phyloP scores from a whole-genome alignment of 2,329 filamentous ascomycete species.

The Cercospora sesami region DNA sequence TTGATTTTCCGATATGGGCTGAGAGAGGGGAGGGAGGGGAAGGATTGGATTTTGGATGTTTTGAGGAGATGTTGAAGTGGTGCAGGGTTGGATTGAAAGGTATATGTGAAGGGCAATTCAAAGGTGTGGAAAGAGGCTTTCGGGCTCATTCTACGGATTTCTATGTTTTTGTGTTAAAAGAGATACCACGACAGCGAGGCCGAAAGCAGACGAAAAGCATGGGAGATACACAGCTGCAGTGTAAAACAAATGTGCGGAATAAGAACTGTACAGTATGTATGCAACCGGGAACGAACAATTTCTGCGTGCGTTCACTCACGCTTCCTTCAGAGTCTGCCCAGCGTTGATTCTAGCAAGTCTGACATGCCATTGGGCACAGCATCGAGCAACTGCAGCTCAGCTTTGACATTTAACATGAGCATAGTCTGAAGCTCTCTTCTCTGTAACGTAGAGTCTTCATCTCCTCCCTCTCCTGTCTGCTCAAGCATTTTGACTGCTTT shows the following conservation, averaged over 20 bases:
- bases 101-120: neutral
- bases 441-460: slow-evolving; percentile 20
- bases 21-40: slow-evolving; percentile 49
- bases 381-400: slow-evolving; percentile 65
- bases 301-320: neutral
- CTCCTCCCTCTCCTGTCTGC: neutral
- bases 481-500: slow-evolving; percentile 57
- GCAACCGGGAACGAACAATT: neutral
- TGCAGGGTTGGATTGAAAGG: neutral
- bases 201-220: neutral
- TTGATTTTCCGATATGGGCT: slow-evolving; percentile 53
- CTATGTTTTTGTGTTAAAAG: neutral
- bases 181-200: slow-evolving; percentile 5
- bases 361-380: slow-evolving; percentile 30
- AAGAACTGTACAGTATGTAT: neutral
- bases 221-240: neutral
- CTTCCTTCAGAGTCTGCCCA: neutral
- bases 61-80: slow-evolving; percentile 23
- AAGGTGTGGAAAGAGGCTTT: neutral
- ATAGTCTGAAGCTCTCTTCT: slow-evolving; percentile 66
- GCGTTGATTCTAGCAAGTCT: slow-evolving; percentile 23
- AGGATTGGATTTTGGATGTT: slow-evolving; percentile 49
- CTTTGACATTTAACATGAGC: slow-evolving; percentile 72
- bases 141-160: neutral
- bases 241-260: neutral